phyloP scores from a whole-genome alignment of 78 protist species.

The Dictyostelium capitatum region DNA sequence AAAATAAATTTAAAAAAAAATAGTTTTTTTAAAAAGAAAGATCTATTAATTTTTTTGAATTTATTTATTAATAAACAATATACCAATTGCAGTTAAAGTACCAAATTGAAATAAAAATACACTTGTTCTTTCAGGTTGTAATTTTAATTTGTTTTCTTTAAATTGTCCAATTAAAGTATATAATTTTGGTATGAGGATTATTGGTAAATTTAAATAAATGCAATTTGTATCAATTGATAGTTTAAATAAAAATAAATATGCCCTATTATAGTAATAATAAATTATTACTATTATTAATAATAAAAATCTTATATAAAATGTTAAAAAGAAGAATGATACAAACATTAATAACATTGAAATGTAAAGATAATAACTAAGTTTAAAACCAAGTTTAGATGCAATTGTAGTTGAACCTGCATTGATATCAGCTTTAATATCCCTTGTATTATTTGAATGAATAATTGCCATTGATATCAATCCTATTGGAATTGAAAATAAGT shows the following conservation, averaged over 20 bases:
- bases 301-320: too few species aligned
- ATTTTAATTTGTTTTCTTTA: not conserved
- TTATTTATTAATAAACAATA: constrained; percentile 1
- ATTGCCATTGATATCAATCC: constrained; percentile 45
- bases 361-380: constrained; percentile 16
- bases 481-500: constrained; percentile 50
- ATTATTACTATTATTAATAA: not conserved
- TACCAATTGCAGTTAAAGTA: constrained; percentile 47
- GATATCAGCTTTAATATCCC: constrained; percentile 58
- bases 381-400: constrained; percentile 50
- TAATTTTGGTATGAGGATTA: constrained; percentile 32
- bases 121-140: constrained; percentile 3
- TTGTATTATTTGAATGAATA: constrained; percentile 72
- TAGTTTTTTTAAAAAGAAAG: too few species aligned
- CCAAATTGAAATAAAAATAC: constrained; percentile 50
- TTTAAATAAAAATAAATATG: constrained; percentile 15
- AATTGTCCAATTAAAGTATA: constrained; percentile 12
- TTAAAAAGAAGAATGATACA: not conserved
- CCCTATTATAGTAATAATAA: not conserved
- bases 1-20: too few species aligned
- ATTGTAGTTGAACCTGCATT: constrained; percentile 29
- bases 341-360: constrained; percentile 21
- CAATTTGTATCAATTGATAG: not conserved
- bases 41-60: not conserved
- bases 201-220: constrained; percentile 13